Base-by-base conservation (phyloP, 768 basidiomycete genomes). In the Amanita brunnescens region DNA sequence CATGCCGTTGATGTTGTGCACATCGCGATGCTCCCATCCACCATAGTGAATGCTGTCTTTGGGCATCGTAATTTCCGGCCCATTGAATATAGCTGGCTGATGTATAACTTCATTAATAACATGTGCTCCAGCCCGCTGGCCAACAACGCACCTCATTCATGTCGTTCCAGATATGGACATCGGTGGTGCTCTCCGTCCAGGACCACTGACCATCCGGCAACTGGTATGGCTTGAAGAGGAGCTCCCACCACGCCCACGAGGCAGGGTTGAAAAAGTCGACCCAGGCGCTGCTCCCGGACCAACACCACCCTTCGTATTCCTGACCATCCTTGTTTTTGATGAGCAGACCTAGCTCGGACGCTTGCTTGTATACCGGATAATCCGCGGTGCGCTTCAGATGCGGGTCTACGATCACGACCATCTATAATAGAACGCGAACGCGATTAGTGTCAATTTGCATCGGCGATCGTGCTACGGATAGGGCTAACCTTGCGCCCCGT, bases 1-100 rank as follows among this genome's bases (percentile, higher is more conserved):
- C 91, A 97, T 92, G 41, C 96, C 96, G 62, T 96, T 95, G 64
- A 99, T 82, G 61, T 99, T 98, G 66, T 99, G 96, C 1, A 99
- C 68, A 61, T 98, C 96, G 43, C 96, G 84, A 61, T 99, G 93
- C 62, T 99, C 96, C 96, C 96, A 99, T 21, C 91, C 92, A 26
- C 87, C 91, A 59, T 91, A 71, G 61, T 98, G 94, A 38, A 96
- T 65, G 47, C 76, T 78, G 55, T 80, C 78, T 56, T 73, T 75
- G 8, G 76, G 78, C 78, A 80, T 80, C 9, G 75, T 74, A 59
- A 99, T 97, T 64, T 99, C 96, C 5, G 96, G 96, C 0, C 95
- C 96, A 58, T 97, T 95, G 74, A 99, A 99, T n/a, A 99, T 83
- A 9, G 94, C 86, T 1, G 96, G 96, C 91, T 62, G 56, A 54